Evolutionary conservation across 2,329 filamentous ascomycete genomes (phyloP), one percentile per base, ranked within the genome.

Genomic region (Gliomastix tumulicola): DNA sequence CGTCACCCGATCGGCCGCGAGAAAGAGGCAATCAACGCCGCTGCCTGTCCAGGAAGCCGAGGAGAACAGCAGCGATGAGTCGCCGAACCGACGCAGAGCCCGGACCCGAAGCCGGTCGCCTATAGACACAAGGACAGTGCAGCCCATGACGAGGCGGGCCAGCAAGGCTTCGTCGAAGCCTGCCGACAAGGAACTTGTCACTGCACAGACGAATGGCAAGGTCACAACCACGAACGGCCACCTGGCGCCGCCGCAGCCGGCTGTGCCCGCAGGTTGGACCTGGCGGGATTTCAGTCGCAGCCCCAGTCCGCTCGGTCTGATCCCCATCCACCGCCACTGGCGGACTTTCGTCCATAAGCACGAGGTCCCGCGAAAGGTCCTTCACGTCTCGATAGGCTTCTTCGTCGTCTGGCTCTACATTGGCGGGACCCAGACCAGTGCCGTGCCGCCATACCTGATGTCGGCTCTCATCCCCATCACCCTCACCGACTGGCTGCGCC

Each of bases 381-480:
- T 98, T 25, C 92, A 98, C 58, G 87, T 97, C 39, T 96, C 89
- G 33, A 98, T 98, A 55, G 92, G 92, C 37, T 97, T 97, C 65
- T 72, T 97, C 42, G 88, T 90, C 16, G 74, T 95, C 32, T 85
- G 82, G 66, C 75, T 97, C 25, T 98, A 97, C 60, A 71, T 78
- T 34, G 78, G 74, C 19, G 90, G 88, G 39, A 76, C 82, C 6
- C 88, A 95, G 57, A 78, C 86, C 1, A 68, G 67, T 16, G 65
- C 82, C 15, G 90, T 98, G 35, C 83, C 89, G 30, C 90, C 92
- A 1, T 88, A 84, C 54, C 74, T 98, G 30, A 80, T 97, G 59
- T 72, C 74, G 7, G 79, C 81, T 4, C 69, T 98, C 30, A 69
- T 97, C 28, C 92, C 92, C 22, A 92, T 97, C 54, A 82, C 86